phyloP scores from a whole-genome alignment of 129 eudicot genomes.

The Logfia minima region DNA sequence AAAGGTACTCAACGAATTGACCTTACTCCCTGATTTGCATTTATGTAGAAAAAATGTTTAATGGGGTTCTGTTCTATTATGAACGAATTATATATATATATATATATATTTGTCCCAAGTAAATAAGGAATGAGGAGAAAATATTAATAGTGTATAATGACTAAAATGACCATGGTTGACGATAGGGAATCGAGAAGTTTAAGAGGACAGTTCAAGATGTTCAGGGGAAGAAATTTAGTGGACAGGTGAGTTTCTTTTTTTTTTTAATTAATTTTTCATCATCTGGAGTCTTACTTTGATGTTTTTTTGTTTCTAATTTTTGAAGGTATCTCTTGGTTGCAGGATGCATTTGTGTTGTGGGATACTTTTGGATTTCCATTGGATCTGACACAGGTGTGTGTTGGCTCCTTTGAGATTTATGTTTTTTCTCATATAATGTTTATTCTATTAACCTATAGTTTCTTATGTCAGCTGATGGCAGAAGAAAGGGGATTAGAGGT shows the following conservation, averaged over 20 bases:
- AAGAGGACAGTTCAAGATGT: conserved; percentile 81
- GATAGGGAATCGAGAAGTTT: conserved; percentile 95
- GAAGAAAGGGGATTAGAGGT: conserved; percentile 88
- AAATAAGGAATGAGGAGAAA: background rate
- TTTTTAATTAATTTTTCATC: background rate
- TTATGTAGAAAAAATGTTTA: background rate
- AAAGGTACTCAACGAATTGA: background rate
- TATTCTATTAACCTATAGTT: background rate
- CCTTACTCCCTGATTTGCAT: background rate
- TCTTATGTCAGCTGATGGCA: conserved; percentile 77
- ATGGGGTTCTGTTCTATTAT: conserved; percentile 1
- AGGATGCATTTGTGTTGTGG: conserved; percentile 98
- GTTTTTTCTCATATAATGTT: background rate
- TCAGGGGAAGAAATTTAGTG: conserved; percentile 67
- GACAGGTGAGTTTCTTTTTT: conserved; percentile 56
- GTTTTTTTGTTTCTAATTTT: conserved; percentile 8
- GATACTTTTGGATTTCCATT: conserved; percentile 95
- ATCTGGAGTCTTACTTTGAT: background rate
- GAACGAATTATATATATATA: background rate
- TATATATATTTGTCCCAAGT: background rate
- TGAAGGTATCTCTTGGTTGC: conserved; percentile 35
- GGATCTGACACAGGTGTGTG: conserved; percentile 89
- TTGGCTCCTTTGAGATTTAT: background rate
- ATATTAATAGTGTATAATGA: background rate
- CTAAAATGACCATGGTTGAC: conserved; percentile 1